phyloP scores from a whole-genome alignment of 768 basidiomycete genomes.

The Tricholoma saponaceum region DNA sequence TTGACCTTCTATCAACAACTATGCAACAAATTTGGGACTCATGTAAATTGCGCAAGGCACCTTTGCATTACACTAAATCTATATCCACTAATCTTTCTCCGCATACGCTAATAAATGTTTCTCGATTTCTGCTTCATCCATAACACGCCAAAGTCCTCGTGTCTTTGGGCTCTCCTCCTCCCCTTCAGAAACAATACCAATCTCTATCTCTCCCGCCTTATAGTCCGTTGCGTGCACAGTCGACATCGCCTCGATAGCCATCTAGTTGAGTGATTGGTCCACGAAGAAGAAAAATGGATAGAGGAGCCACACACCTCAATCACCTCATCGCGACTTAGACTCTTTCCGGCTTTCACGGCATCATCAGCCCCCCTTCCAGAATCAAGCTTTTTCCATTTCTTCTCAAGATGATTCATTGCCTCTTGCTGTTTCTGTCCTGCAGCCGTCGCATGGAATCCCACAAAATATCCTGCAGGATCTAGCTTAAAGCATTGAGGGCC shows the following conservation, averaged over 20 bases:
- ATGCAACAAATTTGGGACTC: neutral
- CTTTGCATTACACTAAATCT: neutral
- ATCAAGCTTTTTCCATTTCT: conserved; percentile 96
- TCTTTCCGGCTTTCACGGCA: conserved; percentile 69
- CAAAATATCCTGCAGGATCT: conserved; percentile 97
- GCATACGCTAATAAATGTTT: conserved; percentile 79
- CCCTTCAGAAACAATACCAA: conserved; percentile 82
- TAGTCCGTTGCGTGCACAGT: conserved; percentile 94
- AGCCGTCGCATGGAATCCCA: conserved; percentile 96
- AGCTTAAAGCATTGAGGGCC: conserved; percentile 99
- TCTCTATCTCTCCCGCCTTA: conserved; percentile 93
- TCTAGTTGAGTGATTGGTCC: conserved; percentile 36
- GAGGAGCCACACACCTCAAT: conserved; percentile 67
- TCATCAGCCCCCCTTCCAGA: conserved; percentile 77
- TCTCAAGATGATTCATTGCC: conserved; percentile 97
- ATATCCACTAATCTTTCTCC: conserved; percentile 68
- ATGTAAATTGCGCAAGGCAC: neutral
- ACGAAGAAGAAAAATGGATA: neutral
- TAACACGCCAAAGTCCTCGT: conserved; percentile 73
- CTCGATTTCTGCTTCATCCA: conserved; percentile 77
- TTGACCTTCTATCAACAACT: conserved; percentile 11
- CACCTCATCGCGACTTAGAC: conserved; percentile 69
- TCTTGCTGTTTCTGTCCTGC: conserved; percentile 98
- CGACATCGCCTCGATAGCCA: conserved; percentile 93
- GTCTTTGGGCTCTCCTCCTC: conserved; percentile 72